phyloP scores from a whole-genome alignment of 441 rosid species.

The Flueggea neowawraea region DNA sequence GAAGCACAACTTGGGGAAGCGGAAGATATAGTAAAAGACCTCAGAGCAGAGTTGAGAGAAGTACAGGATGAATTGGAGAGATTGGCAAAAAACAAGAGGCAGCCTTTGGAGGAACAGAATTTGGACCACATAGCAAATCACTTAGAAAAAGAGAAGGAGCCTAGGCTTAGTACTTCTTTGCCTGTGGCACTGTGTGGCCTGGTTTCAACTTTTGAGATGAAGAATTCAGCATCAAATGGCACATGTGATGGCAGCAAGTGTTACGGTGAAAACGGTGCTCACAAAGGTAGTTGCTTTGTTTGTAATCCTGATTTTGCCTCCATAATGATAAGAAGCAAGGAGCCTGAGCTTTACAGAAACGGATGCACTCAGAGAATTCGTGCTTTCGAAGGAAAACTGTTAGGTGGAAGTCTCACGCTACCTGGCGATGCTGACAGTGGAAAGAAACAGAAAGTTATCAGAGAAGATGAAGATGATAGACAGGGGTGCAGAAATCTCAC shows the following conservation, averaged over 20 bases:
- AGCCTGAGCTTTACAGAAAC: conserved; percentile 47
- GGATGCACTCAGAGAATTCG: conserved; percentile 68
- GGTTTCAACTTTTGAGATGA: conserved; percentile 30
- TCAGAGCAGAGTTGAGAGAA: conserved; percentile 70
- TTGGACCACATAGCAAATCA: conserved; percentile 19
- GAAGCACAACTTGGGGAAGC: conserved; percentile 95
- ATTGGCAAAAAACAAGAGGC: conserved; percentile 24
- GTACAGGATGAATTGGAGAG: conserved; percentile 62
- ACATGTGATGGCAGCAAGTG: conserved; percentile 30
- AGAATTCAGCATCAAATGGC: conserved; percentile 28
- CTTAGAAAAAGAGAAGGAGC: conserved; percentile 26
- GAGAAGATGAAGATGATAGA: conserved; percentile 25
- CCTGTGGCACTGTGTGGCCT: conserved; percentile 31
- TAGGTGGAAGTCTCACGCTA: conserved; percentile 38
- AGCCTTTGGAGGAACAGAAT: conserved; percentile 19
- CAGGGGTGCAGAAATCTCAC: conserved; percentile 11
- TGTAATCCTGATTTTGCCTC: conserved; percentile 66
- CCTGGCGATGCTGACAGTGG: conserved; percentile 32
- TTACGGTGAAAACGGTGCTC: conserved; percentile 24
- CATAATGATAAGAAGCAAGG: conserved; percentile 68
- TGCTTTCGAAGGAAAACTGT: conserved; percentile 43
- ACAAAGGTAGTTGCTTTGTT: conserved; percentile 34
- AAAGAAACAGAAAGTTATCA: conserved; percentile 17
- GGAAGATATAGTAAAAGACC: conserved; percentile 86
- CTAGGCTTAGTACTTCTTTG: conserved; percentile 27